Evolutionary conservation across 495 filamentous ascomycete species (phyloP), one percentile per base, ranked within the genome.

Genomic region (Cladorrhinum samala): DNA sequence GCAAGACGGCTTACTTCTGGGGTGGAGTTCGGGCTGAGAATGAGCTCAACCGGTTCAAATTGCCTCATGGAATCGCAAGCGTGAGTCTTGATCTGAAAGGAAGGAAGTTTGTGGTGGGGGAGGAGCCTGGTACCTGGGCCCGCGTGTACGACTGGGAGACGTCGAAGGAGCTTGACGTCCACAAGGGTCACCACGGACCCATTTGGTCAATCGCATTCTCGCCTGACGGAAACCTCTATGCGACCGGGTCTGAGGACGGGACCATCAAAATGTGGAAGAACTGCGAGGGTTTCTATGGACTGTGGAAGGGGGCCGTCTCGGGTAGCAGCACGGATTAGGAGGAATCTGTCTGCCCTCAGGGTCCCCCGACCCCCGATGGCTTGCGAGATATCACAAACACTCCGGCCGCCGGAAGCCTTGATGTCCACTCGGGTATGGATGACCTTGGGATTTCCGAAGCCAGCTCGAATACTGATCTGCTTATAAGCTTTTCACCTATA

Each of bases 151-250:
- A 89, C 70, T 86, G 91, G 68, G 87, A 95, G 52, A 80, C 79
- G 13, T 84, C 84, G 57, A 78, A 82, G 54, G 91, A 96, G 66
- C 68, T 90, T 18, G 91, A 98, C 60, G 83, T 93, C 17, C 90
- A 94, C 76, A 97, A 96, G 69, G 94, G 93, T 18, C 94, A 97
- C 64, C 93, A 98, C 65, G 93, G 94, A 11, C 91, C 91, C 9
- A 91, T 97, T 52, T 97, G 93, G 94, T 93, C 88, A 17, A 80
- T 94, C 48, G 84, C 83, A 49, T 97, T 97, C 72, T 92, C 89
- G 9, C 93, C 93, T 1, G 91, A 97, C 68, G 91, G 90, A 23
- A 96, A 92, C 67, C 71, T 97, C 11, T 98, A 96, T 67, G 92
- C 89, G 7, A 97, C 94, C 1, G 93, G 91, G 21, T 96, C 91